Evolutionary conservation across 805 yeast species (phyloP).

Genomic region (Yarrowia yakushimensis): DNA sequence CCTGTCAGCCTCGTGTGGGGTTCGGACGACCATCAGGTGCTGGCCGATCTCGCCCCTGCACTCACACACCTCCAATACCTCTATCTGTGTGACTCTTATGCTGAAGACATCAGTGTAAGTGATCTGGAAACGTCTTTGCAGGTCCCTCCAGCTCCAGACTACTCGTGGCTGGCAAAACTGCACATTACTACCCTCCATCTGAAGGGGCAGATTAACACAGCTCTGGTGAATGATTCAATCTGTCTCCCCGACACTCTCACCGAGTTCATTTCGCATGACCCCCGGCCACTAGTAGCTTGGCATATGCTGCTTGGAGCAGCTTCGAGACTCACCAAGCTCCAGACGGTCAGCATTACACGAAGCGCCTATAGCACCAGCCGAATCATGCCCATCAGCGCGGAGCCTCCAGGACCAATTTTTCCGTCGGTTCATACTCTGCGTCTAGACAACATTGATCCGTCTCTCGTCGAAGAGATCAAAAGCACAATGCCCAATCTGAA

Average conservation of each 20-base stretch:
- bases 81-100: background rate
- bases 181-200: background rate
- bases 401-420: background rate
- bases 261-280: background rate
- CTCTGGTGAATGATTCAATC: background rate
- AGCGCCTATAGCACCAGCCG: slow-evolving; percentile 12
- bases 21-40: background rate
- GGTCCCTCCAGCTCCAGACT: slow-evolving; percentile 3
- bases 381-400: background rate
- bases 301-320: slow-evolving; percentile 8
- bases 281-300: background rate
- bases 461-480: background rate
- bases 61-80: background rate
- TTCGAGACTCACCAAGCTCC: background rate
- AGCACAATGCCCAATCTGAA: slow-evolving; percentile 3
- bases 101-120: background rate
- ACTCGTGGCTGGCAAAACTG: background rate
- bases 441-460: background rate
- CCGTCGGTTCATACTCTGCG: background rate
- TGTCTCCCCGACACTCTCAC: background rate
- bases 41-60: background rate
- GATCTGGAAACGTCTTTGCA: slow-evolving; percentile 1
- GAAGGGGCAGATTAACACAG: background rate
- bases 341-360: background rate
- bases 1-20: slow-evolving; percentile 11